Conservation (phyloP, 805 yeast species). For the Candida adriatica region DNA sequence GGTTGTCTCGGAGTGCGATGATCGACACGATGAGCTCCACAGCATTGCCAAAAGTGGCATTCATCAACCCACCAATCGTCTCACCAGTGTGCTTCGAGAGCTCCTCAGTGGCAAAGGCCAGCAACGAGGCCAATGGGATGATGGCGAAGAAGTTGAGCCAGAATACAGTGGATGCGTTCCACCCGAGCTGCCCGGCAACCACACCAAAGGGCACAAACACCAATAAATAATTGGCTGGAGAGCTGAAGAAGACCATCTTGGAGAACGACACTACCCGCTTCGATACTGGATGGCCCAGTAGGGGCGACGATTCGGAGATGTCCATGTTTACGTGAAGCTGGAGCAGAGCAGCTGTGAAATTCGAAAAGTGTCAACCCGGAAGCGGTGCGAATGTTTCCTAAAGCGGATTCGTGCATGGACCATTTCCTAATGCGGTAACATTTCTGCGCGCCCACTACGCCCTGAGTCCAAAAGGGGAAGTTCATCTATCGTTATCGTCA, state of each 20-base stretch:
- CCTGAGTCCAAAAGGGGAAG: too few relatives aligned
- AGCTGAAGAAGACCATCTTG: slow-evolving; percentile 36
- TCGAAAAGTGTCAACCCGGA: too few relatives aligned
- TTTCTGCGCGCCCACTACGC: too few relatives aligned
- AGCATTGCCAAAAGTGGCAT: slow-evolving; percentile 97
- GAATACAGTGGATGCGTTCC: slow-evolving; percentile 53
- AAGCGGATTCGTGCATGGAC: too few relatives aligned
- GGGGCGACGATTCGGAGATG: too few relatives aligned
- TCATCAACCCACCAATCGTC: slow-evolving; percentile 87
- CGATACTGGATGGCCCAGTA: slow-evolving; percentile 5
- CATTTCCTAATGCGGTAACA: too few relatives aligned
- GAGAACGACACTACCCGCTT: slow-evolving; percentile 21
- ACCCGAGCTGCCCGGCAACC: slow-evolving; percentile 53
- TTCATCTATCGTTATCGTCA: too few relatives aligned
- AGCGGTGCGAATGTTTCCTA: too few relatives aligned
- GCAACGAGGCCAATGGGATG: slow-evolving; percentile 83
- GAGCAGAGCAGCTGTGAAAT: too few relatives aligned
- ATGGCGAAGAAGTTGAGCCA: slow-evolving; percentile 81
- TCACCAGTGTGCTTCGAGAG: slow-evolving; percentile 83
- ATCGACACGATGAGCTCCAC: slow-evolving; percentile 93
- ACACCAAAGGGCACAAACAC: slow-evolving; percentile 88
- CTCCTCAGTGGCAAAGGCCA: slow-evolving; percentile 93
- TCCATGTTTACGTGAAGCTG: too few relatives aligned
- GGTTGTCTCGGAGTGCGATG: slow-evolving; percentile 80
- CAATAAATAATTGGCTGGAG: slow-evolving; percentile 70